These are phyloP conservation scores for Fusarium metavorans DNA, from an alignment of 2,329 filamentous ascomycete genomes.

Conservation along the genomic window DNA sequence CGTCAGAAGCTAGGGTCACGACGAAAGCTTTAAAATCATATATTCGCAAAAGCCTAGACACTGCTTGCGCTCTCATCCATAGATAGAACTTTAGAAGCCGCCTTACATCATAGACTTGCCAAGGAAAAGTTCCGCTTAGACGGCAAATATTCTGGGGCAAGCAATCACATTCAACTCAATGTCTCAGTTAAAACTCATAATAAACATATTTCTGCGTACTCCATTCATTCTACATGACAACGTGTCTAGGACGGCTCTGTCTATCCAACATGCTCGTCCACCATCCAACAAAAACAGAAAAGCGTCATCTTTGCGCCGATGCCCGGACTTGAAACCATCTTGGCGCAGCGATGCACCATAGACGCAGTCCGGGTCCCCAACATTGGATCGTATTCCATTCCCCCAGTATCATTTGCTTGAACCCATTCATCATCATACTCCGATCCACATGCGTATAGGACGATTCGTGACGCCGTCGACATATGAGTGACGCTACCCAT, in stretches of 20 bases:
- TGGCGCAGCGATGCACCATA: slow-evolving; percentile 5
- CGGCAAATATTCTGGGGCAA: background rate
- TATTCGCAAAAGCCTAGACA: background rate
- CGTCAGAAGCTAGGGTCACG: slow-evolving; percentile 54
- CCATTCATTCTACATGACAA: slow-evolving; percentile 42
- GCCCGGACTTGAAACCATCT: slow-evolving; percentile 20
- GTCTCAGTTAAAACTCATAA: slow-evolving; percentile 11
- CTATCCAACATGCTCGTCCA: slow-evolving; percentile 42
- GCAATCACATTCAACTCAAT: background rate
- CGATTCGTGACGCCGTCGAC: slow-evolving; percentile 39
- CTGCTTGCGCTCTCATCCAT: background rate
- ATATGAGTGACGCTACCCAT: slow-evolving; percentile 42
- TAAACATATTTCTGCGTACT: slow-evolving; percentile 35
- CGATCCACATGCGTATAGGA: slow-evolving; percentile 46
- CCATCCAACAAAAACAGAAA: slow-evolving; percentile 33
- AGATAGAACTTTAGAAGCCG: background rate
- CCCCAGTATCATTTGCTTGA: slow-evolving; percentile 37
- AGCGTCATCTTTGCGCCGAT: slow-evolving; percentile 42
- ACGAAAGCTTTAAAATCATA: slow-evolving; percentile 23
- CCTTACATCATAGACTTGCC: background rate
- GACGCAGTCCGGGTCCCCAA: slow-evolving; percentile 15
- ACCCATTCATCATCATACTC: slow-evolving; percentile 45
- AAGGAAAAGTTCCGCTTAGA: background rate
- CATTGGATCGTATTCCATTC: slow-evolving; percentile 41
- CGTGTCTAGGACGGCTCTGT: slow-evolving; percentile 41